These are phyloP conservation scores for Populus pruinosa DNA, from an alignment of 345 rosid genomes.

Conservation along the genomic window DNA sequence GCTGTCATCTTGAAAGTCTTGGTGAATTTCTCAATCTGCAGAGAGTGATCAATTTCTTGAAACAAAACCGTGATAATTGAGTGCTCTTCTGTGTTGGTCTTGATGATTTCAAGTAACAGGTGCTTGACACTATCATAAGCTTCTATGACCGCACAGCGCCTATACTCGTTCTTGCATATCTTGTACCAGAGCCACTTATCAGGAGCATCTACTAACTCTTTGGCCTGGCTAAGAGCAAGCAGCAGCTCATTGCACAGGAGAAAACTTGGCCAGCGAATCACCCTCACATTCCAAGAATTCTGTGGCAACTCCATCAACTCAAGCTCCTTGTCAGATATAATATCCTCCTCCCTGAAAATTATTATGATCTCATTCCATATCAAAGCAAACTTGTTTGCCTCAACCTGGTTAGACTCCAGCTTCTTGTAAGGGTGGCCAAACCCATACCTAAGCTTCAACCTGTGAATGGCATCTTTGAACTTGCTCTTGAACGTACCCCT, in stretches of 20 bases:
- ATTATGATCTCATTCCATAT: slow-evolving; percentile 89
- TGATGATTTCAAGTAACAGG: slow-evolving; percentile 65
- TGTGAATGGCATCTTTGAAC: slow-evolving; percentile 72
- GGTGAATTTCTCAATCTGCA: slow-evolving; percentile 70
- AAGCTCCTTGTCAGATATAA: slow-evolving; percentile 79
- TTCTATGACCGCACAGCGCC: slow-evolving; percentile 91
- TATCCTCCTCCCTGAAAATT: slow-evolving; percentile 94
- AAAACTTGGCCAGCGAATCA: slow-evolving; percentile 94
- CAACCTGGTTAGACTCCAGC: slow-evolving; percentile 91
- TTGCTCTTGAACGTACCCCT: slow-evolving; percentile 74
- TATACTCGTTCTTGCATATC: slow-evolving; percentile 82
- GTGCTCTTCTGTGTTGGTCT: slow-evolving; percentile 76
- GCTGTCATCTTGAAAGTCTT: slow-evolving; percentile 69
- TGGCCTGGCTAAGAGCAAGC: slow-evolving; percentile 93
- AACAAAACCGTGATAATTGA: slow-evolving; percentile 64
- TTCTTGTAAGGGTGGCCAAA: slow-evolving; percentile 85
- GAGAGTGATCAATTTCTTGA: slow-evolving; percentile 71
- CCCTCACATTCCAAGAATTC: slow-evolving; percentile 85
- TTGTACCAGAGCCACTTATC: slow-evolving; percentile 96
- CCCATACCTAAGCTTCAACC: slow-evolving; percentile 92
- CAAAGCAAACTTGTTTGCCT: slow-evolving; percentile 90
- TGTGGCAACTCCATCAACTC: slow-evolving; percentile 88
- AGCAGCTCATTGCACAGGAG: slow-evolving; percentile 90
- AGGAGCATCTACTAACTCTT: slow-evolving; percentile 87
- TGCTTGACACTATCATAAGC: slow-evolving; percentile 80